These are phyloP conservation scores for Dactylonectria estremocensis DNA, from an alignment of 2,329 filamentous ascomycete genomes.

Conservation along the genomic window DNA sequence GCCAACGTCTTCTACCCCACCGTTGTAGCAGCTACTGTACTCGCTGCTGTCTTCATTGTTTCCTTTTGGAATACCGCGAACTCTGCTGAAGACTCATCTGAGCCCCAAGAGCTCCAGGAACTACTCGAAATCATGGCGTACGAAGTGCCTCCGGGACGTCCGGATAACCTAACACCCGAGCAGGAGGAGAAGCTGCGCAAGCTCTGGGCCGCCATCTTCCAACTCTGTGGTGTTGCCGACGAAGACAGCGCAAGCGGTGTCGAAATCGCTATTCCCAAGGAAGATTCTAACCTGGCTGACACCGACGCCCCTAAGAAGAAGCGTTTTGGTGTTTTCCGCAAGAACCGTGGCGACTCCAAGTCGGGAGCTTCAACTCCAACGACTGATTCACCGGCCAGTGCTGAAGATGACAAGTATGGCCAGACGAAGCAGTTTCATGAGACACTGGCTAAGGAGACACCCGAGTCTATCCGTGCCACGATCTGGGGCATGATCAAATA, in stretches of 20 bases:
- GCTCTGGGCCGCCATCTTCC: constrained; percentile 84
- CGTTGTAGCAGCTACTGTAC: constrained; percentile 31
- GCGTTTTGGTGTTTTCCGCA: constrained; percentile 78
- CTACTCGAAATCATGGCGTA: constrained; percentile 55
- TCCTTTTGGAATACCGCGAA: constrained; percentile 36
- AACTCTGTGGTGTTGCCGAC: constrained; percentile 77
- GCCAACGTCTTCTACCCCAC: constrained; percentile 37
- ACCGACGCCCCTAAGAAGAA: constrained; percentile 81
- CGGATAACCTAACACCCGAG: constrained; percentile 90
- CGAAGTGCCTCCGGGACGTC: constrained; percentile 76
- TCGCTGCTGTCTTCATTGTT: constrained; percentile 33
- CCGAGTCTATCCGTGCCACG: constrained; percentile 83
- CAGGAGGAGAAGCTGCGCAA: constrained; percentile 91
- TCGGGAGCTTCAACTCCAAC: constrained; percentile 54
- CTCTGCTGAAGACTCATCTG: constrained; percentile 1
- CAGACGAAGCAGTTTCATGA: constrained; percentile 90
- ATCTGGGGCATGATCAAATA: constrained; percentile 97
- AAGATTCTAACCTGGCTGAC: constrained; percentile 46
- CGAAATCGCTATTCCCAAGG: constrained; percentile 35
- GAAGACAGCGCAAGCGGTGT: constrained; percentile 44
- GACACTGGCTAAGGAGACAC: constrained; percentile 81
- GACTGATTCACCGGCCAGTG: constrained; percentile 59
- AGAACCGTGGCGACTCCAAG: constrained; percentile 66
- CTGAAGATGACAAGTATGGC: constrained; percentile 91
- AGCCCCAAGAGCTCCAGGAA: constrained; percentile 33